These are phyloP conservation scores for Colletotrichum tanaceti DNA, from an alignment of 2,329 filamentous ascomycete genomes.

Conservation along the genomic window DNA sequence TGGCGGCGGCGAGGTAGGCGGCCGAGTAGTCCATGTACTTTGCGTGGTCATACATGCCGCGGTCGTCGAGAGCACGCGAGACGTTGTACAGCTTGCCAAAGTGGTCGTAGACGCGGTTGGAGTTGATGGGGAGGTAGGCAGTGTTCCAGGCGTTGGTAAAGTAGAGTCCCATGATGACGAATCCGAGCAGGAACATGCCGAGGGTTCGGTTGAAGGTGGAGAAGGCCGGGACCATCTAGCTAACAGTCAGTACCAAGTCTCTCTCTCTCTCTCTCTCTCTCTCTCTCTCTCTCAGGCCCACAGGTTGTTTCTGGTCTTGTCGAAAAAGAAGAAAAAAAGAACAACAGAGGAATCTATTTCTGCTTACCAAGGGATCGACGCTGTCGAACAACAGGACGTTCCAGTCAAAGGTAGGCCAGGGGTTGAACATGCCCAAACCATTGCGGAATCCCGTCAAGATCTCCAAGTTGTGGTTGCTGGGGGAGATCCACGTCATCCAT, in stretches of 20 bases:
- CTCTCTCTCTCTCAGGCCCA: too few species aligned
- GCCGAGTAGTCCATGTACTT: slow-evolving; percentile 50
- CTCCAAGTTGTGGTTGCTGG: slow-evolving; percentile 53
- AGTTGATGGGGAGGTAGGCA: slow-evolving; percentile 55
- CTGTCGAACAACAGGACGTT: slow-evolving; percentile 49
- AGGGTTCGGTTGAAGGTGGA: slow-evolving; percentile 51
- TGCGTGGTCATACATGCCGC: slow-evolving; percentile 51
- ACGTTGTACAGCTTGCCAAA: slow-evolving; percentile 54
- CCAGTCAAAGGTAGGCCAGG: slow-evolving; percentile 58
- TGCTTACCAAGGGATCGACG: slow-evolving; percentile 38
- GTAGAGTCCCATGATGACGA: slow-evolving; percentile 48
- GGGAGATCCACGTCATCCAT: slow-evolving; percentile 67
- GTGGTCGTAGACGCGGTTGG: slow-evolving; percentile 54
- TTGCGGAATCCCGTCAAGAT: slow-evolving; percentile 52
- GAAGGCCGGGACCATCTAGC: slow-evolving; percentile 50
- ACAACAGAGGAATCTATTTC: background rate
- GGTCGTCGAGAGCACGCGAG: slow-evolving; percentile 48
- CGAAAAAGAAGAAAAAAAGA: too few species aligned
- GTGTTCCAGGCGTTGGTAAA: slow-evolving; percentile 51
- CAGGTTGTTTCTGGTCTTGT: background rate
- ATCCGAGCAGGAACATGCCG: slow-evolving; percentile 47
- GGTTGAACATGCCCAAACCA: slow-evolving; percentile 59
- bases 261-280: too few species aligned
- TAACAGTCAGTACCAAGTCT: background rate
- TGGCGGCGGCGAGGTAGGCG: slow-evolving; percentile 43